phyloP scores from a whole-genome alignment of 2,329 filamentous ascomycete species.

The Beauveria sp. region DNA sequence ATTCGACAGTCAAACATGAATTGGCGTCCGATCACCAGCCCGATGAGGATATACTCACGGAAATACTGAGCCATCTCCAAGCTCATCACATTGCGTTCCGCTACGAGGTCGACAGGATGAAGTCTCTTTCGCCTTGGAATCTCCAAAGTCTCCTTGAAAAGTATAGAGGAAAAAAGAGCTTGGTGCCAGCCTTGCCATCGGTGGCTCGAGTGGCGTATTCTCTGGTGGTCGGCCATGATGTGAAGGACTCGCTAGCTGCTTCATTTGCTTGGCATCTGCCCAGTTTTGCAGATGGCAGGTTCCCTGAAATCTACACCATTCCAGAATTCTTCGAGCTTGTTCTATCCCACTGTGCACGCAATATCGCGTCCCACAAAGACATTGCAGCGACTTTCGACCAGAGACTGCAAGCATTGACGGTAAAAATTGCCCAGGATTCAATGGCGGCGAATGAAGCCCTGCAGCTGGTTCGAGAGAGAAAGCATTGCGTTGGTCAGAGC shows the following conservation, averaged over 20 bases:
- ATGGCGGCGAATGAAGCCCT: not conserved
- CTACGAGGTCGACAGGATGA: not conserved
- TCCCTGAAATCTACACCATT: not conserved
- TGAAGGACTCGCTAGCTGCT: not conserved
- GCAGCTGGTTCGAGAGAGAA: not conserved
- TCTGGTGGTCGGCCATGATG: not conserved
- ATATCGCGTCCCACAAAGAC: not conserved
- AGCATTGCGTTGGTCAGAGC: not conserved
- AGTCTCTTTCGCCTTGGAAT: not conserved
- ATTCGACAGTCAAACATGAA: not conserved
- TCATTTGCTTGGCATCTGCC: not conserved
- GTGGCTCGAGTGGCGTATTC: not conserved
- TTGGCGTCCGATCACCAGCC: no score
- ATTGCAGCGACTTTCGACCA: not conserved
- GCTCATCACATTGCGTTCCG: not conserved
- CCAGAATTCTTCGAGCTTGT: not conserved
- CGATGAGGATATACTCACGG: not conserved
- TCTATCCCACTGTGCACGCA: not conserved
- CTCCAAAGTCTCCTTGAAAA: not conserved
- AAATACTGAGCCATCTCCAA: not conserved
- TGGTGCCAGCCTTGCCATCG: not conserved
- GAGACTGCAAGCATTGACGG: not conserved
- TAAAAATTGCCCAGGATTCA: not conserved
- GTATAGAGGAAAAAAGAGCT: not conserved
- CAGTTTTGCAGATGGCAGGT: not conserved